phyloP scores from a whole-genome alignment of 495 filamentous ascomycete genomes.

The Penicillium argentinense region DNA sequence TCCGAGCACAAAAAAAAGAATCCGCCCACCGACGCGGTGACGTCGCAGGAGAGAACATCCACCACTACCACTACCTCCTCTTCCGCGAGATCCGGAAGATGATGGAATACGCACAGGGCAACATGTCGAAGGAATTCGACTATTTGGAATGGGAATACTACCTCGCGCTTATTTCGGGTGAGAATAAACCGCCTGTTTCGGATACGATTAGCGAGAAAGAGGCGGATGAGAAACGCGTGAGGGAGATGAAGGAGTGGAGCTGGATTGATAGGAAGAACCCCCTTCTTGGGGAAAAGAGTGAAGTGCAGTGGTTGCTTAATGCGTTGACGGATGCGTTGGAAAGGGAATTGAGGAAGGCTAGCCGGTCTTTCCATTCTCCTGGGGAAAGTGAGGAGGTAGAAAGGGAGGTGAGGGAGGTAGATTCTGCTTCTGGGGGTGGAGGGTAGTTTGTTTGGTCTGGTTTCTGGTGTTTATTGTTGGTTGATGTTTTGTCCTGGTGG shows the following conservation, averaged over 20 bases:
- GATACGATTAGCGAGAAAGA: conserved; percentile 5
- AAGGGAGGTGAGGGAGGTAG: not conserved
- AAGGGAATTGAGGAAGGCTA: conserved; percentile 47
- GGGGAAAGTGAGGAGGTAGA: conserved; percentile 2
- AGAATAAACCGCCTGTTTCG: conserved; percentile 53
- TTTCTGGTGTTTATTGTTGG: not conserved
- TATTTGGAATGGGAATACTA: conserved; percentile 85
- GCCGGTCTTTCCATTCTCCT: conserved; percentile 17
- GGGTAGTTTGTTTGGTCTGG: not conserved
- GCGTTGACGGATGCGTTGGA: conserved; percentile 56
- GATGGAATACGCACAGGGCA: conserved; percentile 58
- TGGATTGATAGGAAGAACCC: conserved; percentile 76
- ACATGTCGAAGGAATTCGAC: conserved; percentile 65
- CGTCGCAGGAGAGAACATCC: conserved; percentile 39
- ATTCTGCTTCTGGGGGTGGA: not conserved
- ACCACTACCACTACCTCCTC: conserved; percentile 66
- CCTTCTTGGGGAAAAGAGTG: conserved; percentile 68
- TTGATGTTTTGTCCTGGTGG: too few species aligned
- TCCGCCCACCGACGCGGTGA: conserved; percentile 45
- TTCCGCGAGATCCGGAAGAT: conserved; percentile 68
- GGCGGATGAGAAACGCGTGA: conserved; percentile 18
- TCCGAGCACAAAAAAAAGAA: conserved; percentile 42
- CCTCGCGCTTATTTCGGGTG: conserved; percentile 65
- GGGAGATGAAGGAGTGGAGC: conserved; percentile 52
- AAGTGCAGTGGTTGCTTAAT: conserved; percentile 80